These are phyloP conservation scores for Aspergillus fumigatiaffinis DNA, from an alignment of 2,329 filamentous ascomycete genomes.

Conservation along the genomic window DNA sequence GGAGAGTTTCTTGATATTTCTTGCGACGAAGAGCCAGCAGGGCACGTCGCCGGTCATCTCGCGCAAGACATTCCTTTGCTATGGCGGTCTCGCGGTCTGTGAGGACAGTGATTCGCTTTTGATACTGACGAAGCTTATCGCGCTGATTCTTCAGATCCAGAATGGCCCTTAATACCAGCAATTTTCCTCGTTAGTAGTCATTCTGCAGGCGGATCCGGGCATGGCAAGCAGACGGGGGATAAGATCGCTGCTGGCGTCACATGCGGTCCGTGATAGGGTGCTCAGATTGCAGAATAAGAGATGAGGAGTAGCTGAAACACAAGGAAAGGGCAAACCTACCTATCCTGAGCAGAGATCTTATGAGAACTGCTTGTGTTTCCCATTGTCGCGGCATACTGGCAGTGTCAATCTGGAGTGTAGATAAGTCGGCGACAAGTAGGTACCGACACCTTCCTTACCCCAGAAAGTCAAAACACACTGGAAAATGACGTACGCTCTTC, in stretches of 20 bases:
- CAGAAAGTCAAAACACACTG: neutral
- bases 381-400: slow-evolving; percentile 47
- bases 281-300: neutral
- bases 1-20: slow-evolving; percentile 91
- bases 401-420: slow-evolving; percentile 1
- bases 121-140: slow-evolving; percentile 95
- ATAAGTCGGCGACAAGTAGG: neutral
- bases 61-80: slow-evolving; percentile 74
- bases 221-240: slow-evolving; percentile 1
- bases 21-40: slow-evolving; percentile 86
- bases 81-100: slow-evolving; percentile 85
- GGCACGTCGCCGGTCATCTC: slow-evolving; percentile 75
- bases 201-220: neutral
- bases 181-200: neutral
- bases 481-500: slow-evolving; percentile 14
- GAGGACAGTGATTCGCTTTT: slow-evolving; percentile 79
- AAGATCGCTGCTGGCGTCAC: slow-evolving; percentile 7
- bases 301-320: neutral
- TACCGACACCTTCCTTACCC: neutral
- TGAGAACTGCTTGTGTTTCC: slow-evolving; percentile 61
- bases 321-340: slow-evolving; percentile 51
- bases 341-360: slow-evolving; percentile 77
- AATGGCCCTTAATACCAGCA: slow-evolving; percentile 66
- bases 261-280: neutral
- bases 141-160: slow-evolving; percentile 97